Conservation (phyloP, 1,139 yeast species). For the Meyerozyma sp. region DNA sequence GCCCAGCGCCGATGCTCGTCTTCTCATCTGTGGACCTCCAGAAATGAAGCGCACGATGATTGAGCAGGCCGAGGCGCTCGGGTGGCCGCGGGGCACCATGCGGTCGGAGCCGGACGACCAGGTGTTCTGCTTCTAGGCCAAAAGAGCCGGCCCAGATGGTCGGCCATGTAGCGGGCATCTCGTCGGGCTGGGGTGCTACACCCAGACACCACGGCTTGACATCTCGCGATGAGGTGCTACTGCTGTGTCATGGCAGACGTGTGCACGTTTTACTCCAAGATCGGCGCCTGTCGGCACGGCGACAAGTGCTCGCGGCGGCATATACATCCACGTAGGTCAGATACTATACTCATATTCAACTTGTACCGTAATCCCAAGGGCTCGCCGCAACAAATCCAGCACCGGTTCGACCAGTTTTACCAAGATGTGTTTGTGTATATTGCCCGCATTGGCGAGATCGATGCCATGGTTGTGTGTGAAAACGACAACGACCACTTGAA, state of each 20-base stretch:
- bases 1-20: slow-evolving; percentile 42
- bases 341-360: slow-evolving; percentile 63
- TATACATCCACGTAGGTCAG: slow-evolving; percentile 61
- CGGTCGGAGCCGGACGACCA: slow-evolving; percentile 54
- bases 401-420: slow-evolving; percentile 59
- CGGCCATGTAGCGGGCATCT: too few relatives aligned
- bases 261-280: slow-evolving; percentile 65
- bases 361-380: slow-evolving; percentile 62
- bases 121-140: slow-evolving; percentile 58
- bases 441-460: slow-evolving; percentile 59
- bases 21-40: slow-evolving; percentile 74
- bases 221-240: background rate
- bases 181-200: background rate
- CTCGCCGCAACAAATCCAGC: slow-evolving; percentile 39
- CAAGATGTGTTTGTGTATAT: slow-evolving; percentile 71
- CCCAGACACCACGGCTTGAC: background rate
- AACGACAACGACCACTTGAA: slow-evolving; percentile 74
- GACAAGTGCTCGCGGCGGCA: slow-evolving; percentile 82
- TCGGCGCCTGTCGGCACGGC: slow-evolving; percentile 94
- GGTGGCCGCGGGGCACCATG: slow-evolving; percentile 53
- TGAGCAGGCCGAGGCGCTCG: slow-evolving; percentile 48
- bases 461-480: slow-evolving; percentile 70
- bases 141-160: too few relatives aligned
- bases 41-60: slow-evolving; percentile 55
- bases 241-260: background rate